phyloP scores from a whole-genome alignment of 1,284 basidiomycete species.

The Austropuccinia psidii region DNA sequence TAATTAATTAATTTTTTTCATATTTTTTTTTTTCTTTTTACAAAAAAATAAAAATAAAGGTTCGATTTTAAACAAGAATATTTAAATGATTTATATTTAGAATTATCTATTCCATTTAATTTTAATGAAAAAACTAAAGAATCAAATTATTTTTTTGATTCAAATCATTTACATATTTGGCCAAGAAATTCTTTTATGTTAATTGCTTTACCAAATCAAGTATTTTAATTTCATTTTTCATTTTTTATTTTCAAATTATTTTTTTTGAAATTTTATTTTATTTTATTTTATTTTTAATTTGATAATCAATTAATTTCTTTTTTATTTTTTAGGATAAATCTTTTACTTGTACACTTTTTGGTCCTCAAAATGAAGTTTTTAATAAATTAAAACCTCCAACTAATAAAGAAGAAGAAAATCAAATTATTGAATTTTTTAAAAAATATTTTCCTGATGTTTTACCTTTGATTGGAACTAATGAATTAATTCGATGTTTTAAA shows the following conservation, averaged over 20 bases:
- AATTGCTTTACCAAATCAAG: constrained; percentile 93
- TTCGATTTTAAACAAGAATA: constrained; percentile 92
- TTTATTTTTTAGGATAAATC: constrained; percentile 59
- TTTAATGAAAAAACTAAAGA: constrained; percentile 44
- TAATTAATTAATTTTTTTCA: not conserved
- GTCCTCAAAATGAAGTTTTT: constrained; percentile 70
- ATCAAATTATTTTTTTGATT: constrained; percentile 71
- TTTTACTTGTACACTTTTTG: constrained; percentile 71
- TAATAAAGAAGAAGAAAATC: constrained; percentile 57
- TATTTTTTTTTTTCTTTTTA: not conserved
- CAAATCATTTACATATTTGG: constrained; percentile 97
- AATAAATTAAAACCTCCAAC: constrained; percentile 29
- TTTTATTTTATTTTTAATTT: not conserved
- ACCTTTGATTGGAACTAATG: constrained; percentile 68
- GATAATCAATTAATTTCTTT: constrained; percentile 42
- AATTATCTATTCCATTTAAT: constrained; percentile 86
- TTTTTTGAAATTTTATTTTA: constrained; percentile 34
- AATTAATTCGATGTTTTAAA: constrained; percentile 65
- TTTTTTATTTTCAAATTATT: constrained; percentile 44
- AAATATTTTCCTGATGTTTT: constrained; percentile 80
- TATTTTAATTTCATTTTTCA: no score
- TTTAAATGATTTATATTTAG: constrained; percentile 90
- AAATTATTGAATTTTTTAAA: constrained; percentile 68
- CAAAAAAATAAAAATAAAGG: no score
- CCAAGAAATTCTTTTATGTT: constrained; percentile 97